phyloP scores from a whole-genome alignment of 129 eudicot genomes.

The Arctium lappa region DNA sequence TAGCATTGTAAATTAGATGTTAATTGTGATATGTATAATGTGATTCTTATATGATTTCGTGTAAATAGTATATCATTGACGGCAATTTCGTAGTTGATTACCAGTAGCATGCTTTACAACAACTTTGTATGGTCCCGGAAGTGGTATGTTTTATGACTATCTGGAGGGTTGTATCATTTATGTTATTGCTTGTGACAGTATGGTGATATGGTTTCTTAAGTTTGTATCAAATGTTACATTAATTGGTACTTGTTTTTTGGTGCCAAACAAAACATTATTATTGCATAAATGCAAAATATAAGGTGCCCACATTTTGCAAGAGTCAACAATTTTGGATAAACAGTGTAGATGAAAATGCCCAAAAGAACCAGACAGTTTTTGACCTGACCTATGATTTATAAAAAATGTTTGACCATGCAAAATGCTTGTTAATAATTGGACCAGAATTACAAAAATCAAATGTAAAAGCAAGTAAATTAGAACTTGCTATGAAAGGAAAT shows the following conservation, averaged over 20 bases:
- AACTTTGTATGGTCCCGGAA: not conserved
- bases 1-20: not conserved
- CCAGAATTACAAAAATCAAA: not conserved
- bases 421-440: not conserved
- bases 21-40: not conserved
- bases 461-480: not conserved
- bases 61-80: not conserved
- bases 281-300: not conserved
- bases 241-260: not conserved
- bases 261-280: not conserved
- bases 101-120: not conserved
- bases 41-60: not conserved
- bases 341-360: not conserved
- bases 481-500: not conserved
- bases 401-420: not conserved
- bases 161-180: not conserved
- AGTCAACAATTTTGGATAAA: not conserved
- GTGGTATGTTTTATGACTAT: not conserved
- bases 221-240: not conserved
- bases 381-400: not conserved
- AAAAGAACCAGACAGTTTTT: not conserved
- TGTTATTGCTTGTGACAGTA: not conserved
- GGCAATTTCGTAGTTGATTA: not conserved
- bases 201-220: not conserved
- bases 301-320: not conserved